Percentiles rank a stretch among this genome's conserved stretches.
phyloP scores from a whole-genome alignment of 139 green algal genomes.

The Volvox reticuliferus region DNA sequence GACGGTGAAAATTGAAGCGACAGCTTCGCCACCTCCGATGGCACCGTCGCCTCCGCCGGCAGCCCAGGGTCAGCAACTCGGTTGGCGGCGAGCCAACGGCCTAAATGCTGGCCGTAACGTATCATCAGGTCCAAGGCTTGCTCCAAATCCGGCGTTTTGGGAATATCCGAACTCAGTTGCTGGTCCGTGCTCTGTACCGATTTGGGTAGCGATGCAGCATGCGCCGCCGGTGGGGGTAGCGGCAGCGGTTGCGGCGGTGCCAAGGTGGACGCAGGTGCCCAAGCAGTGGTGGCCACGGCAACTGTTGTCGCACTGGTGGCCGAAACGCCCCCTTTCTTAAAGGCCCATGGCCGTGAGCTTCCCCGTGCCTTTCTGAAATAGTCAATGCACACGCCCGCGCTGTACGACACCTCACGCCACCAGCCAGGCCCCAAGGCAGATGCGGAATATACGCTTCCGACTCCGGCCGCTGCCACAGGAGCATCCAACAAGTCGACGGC shows the following conservation, averaged over 20 bases:
- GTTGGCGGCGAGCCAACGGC: background rate
- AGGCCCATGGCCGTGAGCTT: too few species aligned
- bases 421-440: background rate
- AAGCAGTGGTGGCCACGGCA: too few species aligned
- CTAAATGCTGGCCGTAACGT: slow-evolving; percentile 24
- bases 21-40: background rate
- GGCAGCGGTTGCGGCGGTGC: too few species aligned
- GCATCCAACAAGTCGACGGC: slow-evolving; percentile 13
- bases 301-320: too few species aligned
- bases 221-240: too few species aligned
- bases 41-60: background rate
- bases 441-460: background rate
- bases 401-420: slow-evolving; percentile 9
- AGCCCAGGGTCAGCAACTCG: background rate
- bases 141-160: background rate
- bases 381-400: background rate
- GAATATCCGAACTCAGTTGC: too few species aligned
- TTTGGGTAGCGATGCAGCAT: too few species aligned
- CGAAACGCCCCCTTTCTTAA: too few species aligned
- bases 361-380: background rate
- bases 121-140: background rate
- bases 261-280: background rate
- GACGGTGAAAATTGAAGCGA: background rate
- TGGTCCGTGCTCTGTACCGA: too few species aligned
- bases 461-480: background rate